A percentile compares a stretch with the other conserved stretches of the same genome.
These are phyloP conservation scores for Fusarium irregulare DNA, from an alignment of 2,329 filamentous ascomycete species.

Conservation along the genomic window DNA sequence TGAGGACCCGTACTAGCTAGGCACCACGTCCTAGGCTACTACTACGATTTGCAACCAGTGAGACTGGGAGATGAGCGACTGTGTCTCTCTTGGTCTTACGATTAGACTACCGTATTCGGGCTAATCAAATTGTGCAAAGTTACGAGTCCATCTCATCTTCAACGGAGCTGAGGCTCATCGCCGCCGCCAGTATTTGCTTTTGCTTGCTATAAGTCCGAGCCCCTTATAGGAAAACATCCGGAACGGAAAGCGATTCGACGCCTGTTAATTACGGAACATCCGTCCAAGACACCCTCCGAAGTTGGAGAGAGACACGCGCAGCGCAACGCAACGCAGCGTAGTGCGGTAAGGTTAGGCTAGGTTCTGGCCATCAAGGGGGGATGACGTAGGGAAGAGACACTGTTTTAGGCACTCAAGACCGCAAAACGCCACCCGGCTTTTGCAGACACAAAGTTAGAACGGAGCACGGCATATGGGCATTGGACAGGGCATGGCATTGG, in stretches of 20 bases:
- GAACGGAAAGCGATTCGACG: background rate
- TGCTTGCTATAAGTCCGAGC: background rate
- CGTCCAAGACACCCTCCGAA: background rate
- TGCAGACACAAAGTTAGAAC: background rate
- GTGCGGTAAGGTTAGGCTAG: background rate
- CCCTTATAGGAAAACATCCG: background rate
- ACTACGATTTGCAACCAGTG: background rate
- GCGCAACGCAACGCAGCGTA: background rate
- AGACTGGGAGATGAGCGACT: background rate
- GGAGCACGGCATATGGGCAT: background rate
- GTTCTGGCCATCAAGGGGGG: background rate
- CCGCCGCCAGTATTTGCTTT: conserved; percentile 5
- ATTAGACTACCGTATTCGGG: background rate
- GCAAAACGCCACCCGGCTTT: conserved; percentile 21
- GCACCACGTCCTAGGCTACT: background rate
- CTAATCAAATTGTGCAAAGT: background rate
- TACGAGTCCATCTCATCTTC: background rate
- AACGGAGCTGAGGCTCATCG: conserved; percentile 4
- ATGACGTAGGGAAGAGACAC: conserved; percentile 1
- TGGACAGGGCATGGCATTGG: background rate
- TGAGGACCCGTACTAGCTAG: background rate
- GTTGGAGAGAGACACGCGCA: background rate
- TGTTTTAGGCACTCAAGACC: conserved; percentile 13
- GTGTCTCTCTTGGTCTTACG: background rate
- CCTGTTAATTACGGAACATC: background rate